A percentile compares a stretch with the other conserved stretches of the same genome.
phyloP scores from a whole-genome alignment of 2,329 filamentous ascomycete species.

The Fusarium stilboides region DNA sequence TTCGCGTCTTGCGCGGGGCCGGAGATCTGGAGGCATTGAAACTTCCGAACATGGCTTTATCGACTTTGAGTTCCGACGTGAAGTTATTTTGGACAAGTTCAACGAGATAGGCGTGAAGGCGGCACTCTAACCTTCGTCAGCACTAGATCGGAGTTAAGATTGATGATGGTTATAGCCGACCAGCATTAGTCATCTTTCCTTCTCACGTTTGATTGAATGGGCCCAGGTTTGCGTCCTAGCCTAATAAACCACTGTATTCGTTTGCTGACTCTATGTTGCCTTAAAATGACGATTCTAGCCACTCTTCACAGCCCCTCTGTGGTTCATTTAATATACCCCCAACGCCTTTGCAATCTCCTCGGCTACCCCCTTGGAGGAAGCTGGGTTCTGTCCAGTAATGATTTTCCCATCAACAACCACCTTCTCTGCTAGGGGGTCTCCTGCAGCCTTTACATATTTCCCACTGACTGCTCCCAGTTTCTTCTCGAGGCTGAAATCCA shows the following conservation, averaged over 20 bases:
- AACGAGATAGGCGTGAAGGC: too few species aligned
- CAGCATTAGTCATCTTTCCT: background rate
- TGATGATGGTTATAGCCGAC: background rate
- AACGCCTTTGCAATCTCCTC: slow-evolving; percentile 1
- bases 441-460: background rate
- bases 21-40: background rate
- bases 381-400: background rate
- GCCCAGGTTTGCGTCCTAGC: too few species aligned
- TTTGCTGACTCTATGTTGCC: too few species aligned
- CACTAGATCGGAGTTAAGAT: background rate
- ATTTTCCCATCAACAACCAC: slow-evolving; percentile 15
- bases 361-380: background rate
- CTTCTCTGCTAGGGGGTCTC: background rate
- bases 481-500: slow-evolving; percentile 9
- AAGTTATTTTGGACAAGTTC: too few species aligned
- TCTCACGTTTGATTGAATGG: too few species aligned
- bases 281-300: too few species aligned
- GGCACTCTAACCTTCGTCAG: too few species aligned
- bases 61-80: too few species aligned
- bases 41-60: background rate
- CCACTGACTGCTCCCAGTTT: background rate
- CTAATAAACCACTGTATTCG: too few species aligned
- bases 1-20: accelerated
- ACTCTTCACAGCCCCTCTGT: too few species aligned
- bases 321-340: background rate